Evolutionary conservation across 2,329 filamentous ascomycete species (phyloP).

Genomic region (Eutypa lata): DNA sequence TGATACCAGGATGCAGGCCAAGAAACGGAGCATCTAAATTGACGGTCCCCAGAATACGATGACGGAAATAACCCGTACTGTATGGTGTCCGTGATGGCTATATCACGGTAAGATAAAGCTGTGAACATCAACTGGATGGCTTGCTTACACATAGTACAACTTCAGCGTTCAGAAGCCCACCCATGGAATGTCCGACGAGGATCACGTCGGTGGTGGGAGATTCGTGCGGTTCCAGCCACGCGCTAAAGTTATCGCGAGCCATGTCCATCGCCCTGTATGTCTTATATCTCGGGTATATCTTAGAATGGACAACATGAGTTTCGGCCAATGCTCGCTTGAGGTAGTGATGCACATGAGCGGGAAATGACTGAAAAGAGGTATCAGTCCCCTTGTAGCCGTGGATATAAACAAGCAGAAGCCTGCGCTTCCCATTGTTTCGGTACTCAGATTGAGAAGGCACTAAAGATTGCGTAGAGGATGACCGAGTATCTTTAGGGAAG

Average conservation of each 20-base stretch:
- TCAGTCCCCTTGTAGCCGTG: conserved; percentile 91
- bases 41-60: conserved; percentile 76
- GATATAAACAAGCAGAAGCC: conserved; percentile 75
- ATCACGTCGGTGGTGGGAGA: conserved; percentile 72
- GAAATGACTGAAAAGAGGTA: conserved; percentile 83
- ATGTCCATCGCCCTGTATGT: conserved; percentile 69
- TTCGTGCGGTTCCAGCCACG: conserved; percentile 78
- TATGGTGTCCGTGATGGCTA: conserved; percentile 21
- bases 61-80: conserved; percentile 50
- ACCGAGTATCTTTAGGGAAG: conserved; percentile 38
- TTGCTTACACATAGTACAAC: conserved; percentile 61
- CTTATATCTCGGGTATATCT: conserved; percentile 79
- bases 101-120: conserved; percentile 8
- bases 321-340: conserved; percentile 64
- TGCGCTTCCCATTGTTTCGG: conserved; percentile 40
- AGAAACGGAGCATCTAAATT: conserved; percentile 85
- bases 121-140: conserved; percentile 8
- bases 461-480: conserved; percentile 45
- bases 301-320: conserved; percentile 79
- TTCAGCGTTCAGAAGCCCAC: conserved; percentile 78
- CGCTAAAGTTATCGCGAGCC: conserved; percentile 78
- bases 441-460: conserved; percentile 22
- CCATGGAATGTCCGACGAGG: conserved; percentile 86
- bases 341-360: conserved; percentile 78
- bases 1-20: conserved; percentile 83